Percentiles rank a stretch among this genome's conserved stretches.
These are phyloP conservation scores for Neocatenulostroma microsporum DNA, from an alignment of 2,329 filamentous ascomycete species.

Conservation along the genomic window DNA sequence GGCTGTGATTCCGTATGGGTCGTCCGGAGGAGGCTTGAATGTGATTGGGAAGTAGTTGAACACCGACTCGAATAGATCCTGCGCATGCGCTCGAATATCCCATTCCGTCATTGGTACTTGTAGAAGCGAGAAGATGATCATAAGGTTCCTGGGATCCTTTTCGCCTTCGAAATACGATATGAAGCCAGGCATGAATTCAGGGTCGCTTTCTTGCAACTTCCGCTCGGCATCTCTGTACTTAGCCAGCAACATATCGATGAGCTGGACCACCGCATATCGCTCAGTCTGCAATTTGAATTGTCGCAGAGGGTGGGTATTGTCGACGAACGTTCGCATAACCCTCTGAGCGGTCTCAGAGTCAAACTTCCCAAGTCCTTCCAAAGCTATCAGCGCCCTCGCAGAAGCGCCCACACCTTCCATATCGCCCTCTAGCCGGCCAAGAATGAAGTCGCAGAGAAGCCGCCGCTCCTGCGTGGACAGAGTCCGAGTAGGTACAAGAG, in stretches of 20 bases:
- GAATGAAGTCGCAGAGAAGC: conserved; percentile 55
- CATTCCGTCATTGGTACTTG: conserved; percentile 62
- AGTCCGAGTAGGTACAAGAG: conserved; percentile 45
- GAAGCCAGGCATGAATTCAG: conserved; percentile 52
- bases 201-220: conserved; percentile 46
- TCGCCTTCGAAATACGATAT: conserved; percentile 60
- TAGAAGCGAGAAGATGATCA: conserved; percentile 62
- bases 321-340: conserved; percentile 42
- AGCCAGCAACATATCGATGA: conserved; percentile 55
- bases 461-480: conserved; percentile 54
- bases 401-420: conserved; percentile 48
- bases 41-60: conserved; percentile 69
- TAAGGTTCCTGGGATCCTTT: conserved; percentile 61
- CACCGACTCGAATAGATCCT: conserved; percentile 58
- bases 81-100: conserved; percentile 53
- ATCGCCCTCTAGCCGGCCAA: conserved; percentile 55
- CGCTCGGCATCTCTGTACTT: conserved; percentile 52
- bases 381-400: conserved; percentile 49
- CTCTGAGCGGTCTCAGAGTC: conserved; percentile 48
- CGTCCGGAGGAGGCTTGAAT: conserved; percentile 60
- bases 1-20: conserved; percentile 62
- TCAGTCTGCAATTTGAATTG: conserved; percentile 55
- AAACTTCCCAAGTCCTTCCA: conserved; percentile 55
- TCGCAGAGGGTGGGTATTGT: conserved; percentile 51
- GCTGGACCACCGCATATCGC: conserved; percentile 53